phyloP scores from a whole-genome alignment of 805 yeast genomes.

The Kazachstania psychrophila region DNA sequence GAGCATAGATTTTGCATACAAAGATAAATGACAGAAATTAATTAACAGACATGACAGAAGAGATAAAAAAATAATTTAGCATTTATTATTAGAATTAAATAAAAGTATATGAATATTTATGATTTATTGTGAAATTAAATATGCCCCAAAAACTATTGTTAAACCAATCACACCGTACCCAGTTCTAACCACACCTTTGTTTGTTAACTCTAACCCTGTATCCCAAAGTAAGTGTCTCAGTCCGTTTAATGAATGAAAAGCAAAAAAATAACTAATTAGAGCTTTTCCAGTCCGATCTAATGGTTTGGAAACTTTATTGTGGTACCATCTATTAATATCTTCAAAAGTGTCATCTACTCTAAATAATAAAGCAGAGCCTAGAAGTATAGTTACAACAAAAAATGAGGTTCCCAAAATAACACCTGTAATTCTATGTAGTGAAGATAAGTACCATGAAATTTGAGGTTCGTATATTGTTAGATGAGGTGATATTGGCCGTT shows the following conservation, averaged over 20 bases:
- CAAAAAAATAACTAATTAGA: slow-evolving; percentile 68
- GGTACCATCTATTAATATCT: slow-evolving; percentile 29
- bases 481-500: slow-evolving; percentile 89
- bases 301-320: slow-evolving; percentile 55
- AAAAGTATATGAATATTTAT: no score
- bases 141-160: slow-evolving; percentile 46
- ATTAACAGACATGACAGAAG: no score
- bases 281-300: slow-evolving; percentile 58
- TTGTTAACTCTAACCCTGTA: slow-evolving; percentile 62
- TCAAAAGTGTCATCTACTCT: slow-evolving; percentile 28
- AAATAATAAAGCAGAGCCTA: slow-evolving; percentile 56
- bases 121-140: no score
- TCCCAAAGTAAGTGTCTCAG: slow-evolving; percentile 94
- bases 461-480: slow-evolving; percentile 86
- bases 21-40: no score
- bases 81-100: no score
- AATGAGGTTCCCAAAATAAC: slow-evolving; percentile 70
- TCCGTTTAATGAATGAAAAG: slow-evolving; percentile 80
- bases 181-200: slow-evolving; percentile 83
- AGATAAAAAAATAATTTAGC: no score
- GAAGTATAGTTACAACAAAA: slow-evolving; percentile 66
- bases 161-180: slow-evolving; percentile 75
- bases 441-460: slow-evolving; percentile 72
- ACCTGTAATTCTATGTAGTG: slow-evolving; percentile 82
- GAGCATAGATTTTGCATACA: no score